These are phyloP conservation scores for Plasmopara halstedii DNA, from an alignment of 352 stramenopile species.

Conservation along the genomic window DNA sequence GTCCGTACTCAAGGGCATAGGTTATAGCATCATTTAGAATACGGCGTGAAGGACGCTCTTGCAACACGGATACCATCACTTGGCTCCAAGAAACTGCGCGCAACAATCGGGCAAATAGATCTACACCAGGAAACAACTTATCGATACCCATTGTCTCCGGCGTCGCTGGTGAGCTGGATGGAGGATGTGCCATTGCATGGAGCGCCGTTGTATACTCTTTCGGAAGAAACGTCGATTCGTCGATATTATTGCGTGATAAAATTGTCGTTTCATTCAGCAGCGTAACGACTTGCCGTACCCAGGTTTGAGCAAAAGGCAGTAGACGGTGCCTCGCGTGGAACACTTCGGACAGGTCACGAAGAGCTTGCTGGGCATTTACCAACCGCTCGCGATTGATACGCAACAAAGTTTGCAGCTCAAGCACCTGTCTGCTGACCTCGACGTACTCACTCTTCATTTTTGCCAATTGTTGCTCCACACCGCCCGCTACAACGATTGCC, in stretches of 20 bases:
- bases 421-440: constrained; percentile 60
- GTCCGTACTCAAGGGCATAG: constrained; percentile 47
- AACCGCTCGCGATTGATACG: constrained; percentile 56
- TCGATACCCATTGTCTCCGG: constrained; percentile 28
- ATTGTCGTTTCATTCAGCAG: constrained; percentile 44
- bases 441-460: constrained; percentile 69
- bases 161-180: background rate
- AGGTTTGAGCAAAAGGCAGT: constrained; percentile 46
- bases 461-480: constrained; percentile 60
- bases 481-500: constrained; percentile 46
- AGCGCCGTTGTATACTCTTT: constrained; percentile 41
- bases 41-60: constrained; percentile 65
- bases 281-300: constrained; percentile 40
- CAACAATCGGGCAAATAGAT: constrained; percentile 54
- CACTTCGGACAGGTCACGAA: constrained; percentile 50
- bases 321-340: constrained; percentile 64
- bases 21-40: constrained; percentile 49
- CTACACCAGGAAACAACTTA: constrained; percentile 64
- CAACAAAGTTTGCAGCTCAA: constrained; percentile 60
- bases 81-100: constrained; percentile 65
- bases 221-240: constrained; percentile 33
- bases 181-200: constrained; percentile 15
- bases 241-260: constrained; percentile 27
- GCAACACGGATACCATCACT: constrained; percentile 61
- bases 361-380: constrained; percentile 33